Evolutionary conservation across 768 basidiomycete species (phyloP).

Genomic region (Tylopilus plumbeoviolaceoides): DNA sequence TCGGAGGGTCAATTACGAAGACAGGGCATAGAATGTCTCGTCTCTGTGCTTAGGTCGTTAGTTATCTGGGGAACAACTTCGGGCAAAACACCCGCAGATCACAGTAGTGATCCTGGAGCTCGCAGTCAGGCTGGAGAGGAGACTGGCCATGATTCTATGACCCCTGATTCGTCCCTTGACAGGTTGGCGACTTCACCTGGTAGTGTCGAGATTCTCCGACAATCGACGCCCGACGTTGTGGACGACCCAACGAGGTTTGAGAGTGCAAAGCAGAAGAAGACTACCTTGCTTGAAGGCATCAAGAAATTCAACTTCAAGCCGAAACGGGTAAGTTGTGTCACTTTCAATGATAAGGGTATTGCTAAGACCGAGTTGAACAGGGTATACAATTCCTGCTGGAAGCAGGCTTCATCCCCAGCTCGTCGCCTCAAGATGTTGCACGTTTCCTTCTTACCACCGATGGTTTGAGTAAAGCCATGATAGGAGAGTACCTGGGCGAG

Average conservation of each 20-base stretch:
- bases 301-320: constrained; percentile 99
- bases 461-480: constrained; percentile 91
- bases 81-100: constrained; percentile 31
- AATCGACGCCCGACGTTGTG: constrained; percentile 70
- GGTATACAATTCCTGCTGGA: constrained; percentile 88
- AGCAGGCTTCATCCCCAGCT: constrained; percentile 77
- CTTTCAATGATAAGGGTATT: not conserved
- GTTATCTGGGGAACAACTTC: constrained; percentile 82
- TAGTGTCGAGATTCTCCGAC: constrained; percentile 55
- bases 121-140: constrained; percentile 55
- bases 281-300: constrained; percentile 89
- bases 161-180: constrained; percentile 56
- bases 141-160: constrained; percentile 43
- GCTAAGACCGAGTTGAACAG: constrained; percentile 36
- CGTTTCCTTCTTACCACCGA: constrained; percentile 83
- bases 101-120: constrained; percentile 35
- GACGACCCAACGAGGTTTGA: constrained; percentile 94
- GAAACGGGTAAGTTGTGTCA: constrained; percentile 64
- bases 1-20: constrained; percentile 83
- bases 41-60: constrained; percentile 81
- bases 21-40: constrained; percentile 94
- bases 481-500: constrained; percentile 98
- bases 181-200: constrained; percentile 43
- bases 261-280: constrained; percentile 95
- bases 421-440: constrained; percentile 74